Evolutionary conservation across 1,284 basidiomycete species (phyloP).

Genomic region (Ustilago trichophora): DNA sequence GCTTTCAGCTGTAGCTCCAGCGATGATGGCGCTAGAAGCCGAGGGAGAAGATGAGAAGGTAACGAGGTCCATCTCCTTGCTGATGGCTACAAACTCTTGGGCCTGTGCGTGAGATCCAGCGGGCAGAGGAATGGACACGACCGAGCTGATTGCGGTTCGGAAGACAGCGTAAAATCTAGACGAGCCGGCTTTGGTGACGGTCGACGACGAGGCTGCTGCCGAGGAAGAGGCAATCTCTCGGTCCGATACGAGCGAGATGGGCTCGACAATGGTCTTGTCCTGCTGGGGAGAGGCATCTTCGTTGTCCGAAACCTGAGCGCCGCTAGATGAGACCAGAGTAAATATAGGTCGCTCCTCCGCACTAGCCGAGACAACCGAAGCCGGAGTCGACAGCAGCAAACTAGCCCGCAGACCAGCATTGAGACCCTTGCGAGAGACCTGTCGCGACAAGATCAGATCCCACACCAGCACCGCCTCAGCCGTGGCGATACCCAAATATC

Average conservation of each 20-base stretch:
- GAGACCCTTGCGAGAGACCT: conserved; percentile 30
- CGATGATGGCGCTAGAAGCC: conserved; percentile 15
- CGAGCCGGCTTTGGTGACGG: conserved; percentile 4
- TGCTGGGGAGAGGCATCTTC: neutral
- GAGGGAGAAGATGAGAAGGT: conserved; percentile 39
- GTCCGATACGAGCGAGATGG: conserved; percentile 34
- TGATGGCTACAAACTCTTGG: conserved; percentile 45
- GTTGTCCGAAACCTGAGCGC: neutral
- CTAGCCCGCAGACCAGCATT: conserved; percentile 13
- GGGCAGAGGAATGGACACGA: conserved; percentile 23
- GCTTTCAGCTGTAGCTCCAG: conserved; percentile 24
- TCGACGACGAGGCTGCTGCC: neutral
- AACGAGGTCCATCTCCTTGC: conserved; percentile 47
- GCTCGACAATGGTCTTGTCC: conserved; percentile 28
- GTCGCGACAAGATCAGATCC: conserved; percentile 56
- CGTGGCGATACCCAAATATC: conserved; percentile 48
- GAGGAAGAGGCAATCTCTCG: conserved; percentile 26
- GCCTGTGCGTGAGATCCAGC: conserved; percentile 8
- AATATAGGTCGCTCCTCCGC: conserved; percentile 14
- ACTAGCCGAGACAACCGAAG: neutral
- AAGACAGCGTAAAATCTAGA: conserved; percentile 2
- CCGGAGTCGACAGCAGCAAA: conserved; percentile 11
- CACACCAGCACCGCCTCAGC: conserved; percentile 43
- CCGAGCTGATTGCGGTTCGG: conserved; percentile 16
- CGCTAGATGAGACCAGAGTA: conserved; percentile 15